These are phyloP conservation scores for Bruguiera parviflora DNA, from an alignment of 345 rosid species.

Conservation along the genomic window DNA sequence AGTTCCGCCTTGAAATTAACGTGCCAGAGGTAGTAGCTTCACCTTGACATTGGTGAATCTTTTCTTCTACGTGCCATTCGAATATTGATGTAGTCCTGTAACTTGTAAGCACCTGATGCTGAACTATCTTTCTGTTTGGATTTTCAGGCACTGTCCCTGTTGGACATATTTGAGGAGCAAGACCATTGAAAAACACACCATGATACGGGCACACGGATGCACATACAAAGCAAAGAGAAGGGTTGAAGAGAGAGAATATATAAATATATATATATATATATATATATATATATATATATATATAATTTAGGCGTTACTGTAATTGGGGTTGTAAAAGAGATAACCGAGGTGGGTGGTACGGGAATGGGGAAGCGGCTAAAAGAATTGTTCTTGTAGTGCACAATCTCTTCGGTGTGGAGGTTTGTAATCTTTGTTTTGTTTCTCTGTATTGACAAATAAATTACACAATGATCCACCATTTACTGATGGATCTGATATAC, in stretches of 20 bases:
- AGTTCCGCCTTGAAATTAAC: slow-evolving; percentile 89
- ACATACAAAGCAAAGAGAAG: slow-evolving; percentile 1
- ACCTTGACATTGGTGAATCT: neutral
- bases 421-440: slow-evolving; percentile 1
- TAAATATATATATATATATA: neutral
- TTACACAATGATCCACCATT: neutral
- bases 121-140: neutral
- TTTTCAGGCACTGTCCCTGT: slow-evolving; percentile 72
- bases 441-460: slow-evolving; percentile 17
- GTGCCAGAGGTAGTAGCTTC: slow-evolving; percentile 69
- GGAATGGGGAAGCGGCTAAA: slow-evolving; percentile 4
- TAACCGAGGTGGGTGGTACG: neutral
- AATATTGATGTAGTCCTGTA: neutral
- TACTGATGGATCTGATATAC: too few relatives aligned
- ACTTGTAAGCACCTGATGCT: neutral
- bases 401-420: slow-evolving; percentile 18
- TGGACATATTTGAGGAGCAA: slow-evolving; percentile 80
- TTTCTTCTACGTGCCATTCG: neutral
- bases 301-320: neutral
- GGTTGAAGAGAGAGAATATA: neutral
- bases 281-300: neutral
- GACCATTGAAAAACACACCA: slow-evolving; percentile 31
- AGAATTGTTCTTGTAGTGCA: slow-evolving; percentile 13
- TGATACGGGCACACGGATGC: slow-evolving; percentile 12
- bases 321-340: neutral